Evolutionary conservation across 2,329 filamentous ascomycete species (phyloP), one percentile per base, ranked within the genome.

Genomic region (Sclerotinia nivalis): DNA sequence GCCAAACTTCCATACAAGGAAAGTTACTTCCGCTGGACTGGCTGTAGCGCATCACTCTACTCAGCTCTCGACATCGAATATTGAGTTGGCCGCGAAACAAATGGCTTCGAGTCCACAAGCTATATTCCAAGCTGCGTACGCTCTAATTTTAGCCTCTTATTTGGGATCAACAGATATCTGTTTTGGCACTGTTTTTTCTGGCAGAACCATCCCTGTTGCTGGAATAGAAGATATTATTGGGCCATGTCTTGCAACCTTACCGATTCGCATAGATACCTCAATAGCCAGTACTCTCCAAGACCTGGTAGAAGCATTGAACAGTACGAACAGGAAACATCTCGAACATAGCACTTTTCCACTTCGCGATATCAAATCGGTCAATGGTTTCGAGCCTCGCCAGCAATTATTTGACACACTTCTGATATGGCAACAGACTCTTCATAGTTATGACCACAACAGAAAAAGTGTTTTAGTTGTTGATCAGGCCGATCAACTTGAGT

Each of bases 111-210:
- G 89, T 62, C 83, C 87, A 0, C 92, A 95, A 74, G 86, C 90
- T 0, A 81, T 95, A 28, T 93, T 96, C 71, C 93, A 97, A 77
- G 87, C 91, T 10, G 88, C 90, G 0, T 81, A 93, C 68, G 82
- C 85, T 1, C 87, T 90, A 77, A 78, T 96, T 0, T 86, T 94
- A 78, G 83, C 85, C 22, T 83, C 85, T 0, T 88, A 96, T 70
- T 78, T 87, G 3, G 92, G 91, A 3, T 82, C 81, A 0, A 78
- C 83, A 0, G 92, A 97, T 77, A 82, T 94, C 1, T 83, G 89
- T 0, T 86, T 97, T 52, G 94, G 94, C 0, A 90, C 88, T 1
- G 92, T 97, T 5, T 91, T 91, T 18, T 97, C 93, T 13, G 93
- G 93, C 1, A 86, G 94, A 68, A 93, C 91, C 1, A 79, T 93